These are phyloP conservation scores for Backusella liffmaniae DNA, from an alignment of 192 early-diverging fungal species.

Conservation along the genomic window DNA sequence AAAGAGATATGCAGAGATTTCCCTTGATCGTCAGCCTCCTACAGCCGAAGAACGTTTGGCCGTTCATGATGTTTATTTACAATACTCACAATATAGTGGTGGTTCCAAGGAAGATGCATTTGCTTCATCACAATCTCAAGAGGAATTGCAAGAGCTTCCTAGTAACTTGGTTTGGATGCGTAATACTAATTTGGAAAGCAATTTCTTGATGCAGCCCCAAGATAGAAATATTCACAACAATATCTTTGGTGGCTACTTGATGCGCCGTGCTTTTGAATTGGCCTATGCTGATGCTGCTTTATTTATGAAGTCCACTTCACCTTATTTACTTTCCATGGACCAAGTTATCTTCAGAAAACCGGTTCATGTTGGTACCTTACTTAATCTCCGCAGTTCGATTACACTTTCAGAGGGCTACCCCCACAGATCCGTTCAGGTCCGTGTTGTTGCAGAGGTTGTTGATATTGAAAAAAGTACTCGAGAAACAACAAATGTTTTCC, in stretches of 20 bases:
- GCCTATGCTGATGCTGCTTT: slow-evolving; percentile 75
- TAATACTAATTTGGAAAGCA: slow-evolving; percentile 26
- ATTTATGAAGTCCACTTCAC: slow-evolving; percentile 57
- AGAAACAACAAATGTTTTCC: slow-evolving; percentile 84
- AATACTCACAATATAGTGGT: slow-evolving; percentile 63
- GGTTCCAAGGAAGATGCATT: neutral
- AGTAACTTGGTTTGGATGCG: slow-evolving; percentile 31
- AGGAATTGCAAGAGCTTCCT: slow-evolving; percentile 14
- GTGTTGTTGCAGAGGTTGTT: slow-evolving; percentile 76
- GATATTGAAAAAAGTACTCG: slow-evolving; percentile 58
- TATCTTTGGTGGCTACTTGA: slow-evolving; percentile 71
- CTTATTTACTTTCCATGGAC: slow-evolving; percentile 65
- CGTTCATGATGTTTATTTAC: slow-evolving; percentile 77
- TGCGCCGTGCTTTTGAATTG: slow-evolving; percentile 85
- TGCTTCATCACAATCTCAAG: slow-evolving; percentile 17
- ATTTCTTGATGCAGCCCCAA: slow-evolving; percentile 70
- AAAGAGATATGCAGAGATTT: slow-evolving; percentile 33
- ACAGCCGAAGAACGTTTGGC: slow-evolving; percentile 73
- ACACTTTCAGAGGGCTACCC: slow-evolving; percentile 68
- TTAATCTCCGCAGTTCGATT: slow-evolving; percentile 75
- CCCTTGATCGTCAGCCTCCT: slow-evolving; percentile 71
- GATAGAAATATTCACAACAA: slow-evolving; percentile 83
- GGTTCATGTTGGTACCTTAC: slow-evolving; percentile 78
- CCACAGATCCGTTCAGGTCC: slow-evolving; percentile 58
- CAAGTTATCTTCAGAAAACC: slow-evolving; percentile 81